Evolutionary conservation across 2,329 filamentous ascomycete genomes (phyloP).

Genomic region (Parafenestella ontariensis): DNA sequence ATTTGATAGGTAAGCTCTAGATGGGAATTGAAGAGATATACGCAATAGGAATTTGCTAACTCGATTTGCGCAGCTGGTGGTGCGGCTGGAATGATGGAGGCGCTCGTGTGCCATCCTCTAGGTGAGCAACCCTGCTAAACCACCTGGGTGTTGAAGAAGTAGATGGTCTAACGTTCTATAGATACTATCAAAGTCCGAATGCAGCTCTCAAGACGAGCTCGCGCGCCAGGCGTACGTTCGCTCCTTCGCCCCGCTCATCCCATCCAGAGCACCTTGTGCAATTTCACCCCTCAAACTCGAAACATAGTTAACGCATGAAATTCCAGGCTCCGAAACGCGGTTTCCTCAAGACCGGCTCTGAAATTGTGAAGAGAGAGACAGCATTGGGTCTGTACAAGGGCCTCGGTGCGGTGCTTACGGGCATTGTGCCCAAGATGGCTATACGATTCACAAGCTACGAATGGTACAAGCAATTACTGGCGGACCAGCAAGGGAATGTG

Average conservation of each 20-base stretch:
- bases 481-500: conserved; percentile 71
- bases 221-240: conserved; percentile 73
- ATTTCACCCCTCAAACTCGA: neutral
- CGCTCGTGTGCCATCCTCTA: conserved; percentile 91
- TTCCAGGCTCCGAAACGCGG: conserved; percentile 74
- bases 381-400: conserved; percentile 96
- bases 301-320: neutral
- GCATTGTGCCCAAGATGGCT: conserved; percentile 98
- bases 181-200: conserved; percentile 99
- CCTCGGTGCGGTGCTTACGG: conserved; percentile 92
- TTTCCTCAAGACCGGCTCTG: conserved; percentile 83
- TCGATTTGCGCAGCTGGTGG: conserved; percentile 76
- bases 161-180: conserved; percentile 46
- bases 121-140: conserved; percentile 60
- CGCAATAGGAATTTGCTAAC: conserved; percentile 18
- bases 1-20: conserved; percentile 77
- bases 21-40: neutral
- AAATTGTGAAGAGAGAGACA: conserved; percentile 90
- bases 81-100: conserved; percentile 99
- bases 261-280: neutral
- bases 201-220: conserved; percentile 90
- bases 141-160: neutral
- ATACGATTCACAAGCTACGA: conserved; percentile 99
- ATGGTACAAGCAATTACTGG: conserved; percentile 85
- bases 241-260: neutral